Evolutionary conservation across 441 rosid genomes (phyloP).

Genomic region (Cnidoscolus chayamansa): DNA sequence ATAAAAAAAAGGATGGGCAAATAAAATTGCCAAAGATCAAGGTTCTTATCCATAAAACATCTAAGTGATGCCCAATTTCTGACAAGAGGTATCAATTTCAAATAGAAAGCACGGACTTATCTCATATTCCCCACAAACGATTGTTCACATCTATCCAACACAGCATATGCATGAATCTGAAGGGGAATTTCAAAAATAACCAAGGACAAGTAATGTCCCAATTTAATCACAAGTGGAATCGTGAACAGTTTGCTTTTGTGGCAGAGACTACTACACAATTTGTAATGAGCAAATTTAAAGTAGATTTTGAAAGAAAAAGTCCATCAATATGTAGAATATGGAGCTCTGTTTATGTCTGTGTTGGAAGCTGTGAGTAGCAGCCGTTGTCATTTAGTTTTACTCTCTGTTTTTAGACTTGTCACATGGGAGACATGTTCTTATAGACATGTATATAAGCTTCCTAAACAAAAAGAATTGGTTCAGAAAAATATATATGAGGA

Average conservation of each 20-base stretch:
- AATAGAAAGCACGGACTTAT: background rate
- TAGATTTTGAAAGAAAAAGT: background rate
- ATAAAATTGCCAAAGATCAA: background rate
- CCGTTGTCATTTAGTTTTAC: too few species aligned
- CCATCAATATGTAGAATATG: background rate
- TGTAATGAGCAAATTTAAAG: background rate
- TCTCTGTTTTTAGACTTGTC: too few species aligned
- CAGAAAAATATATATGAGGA: background rate
- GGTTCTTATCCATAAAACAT: background rate
- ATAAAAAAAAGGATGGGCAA: background rate
- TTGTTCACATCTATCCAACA: background rate
- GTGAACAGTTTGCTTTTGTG: background rate
- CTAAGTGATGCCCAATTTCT: background rate
- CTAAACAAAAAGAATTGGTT: background rate
- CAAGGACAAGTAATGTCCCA: background rate
- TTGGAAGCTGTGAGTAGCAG: too few species aligned
- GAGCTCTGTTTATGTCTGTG: too few species aligned
- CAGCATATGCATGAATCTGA: conserved; percentile 3
- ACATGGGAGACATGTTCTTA: too few species aligned
- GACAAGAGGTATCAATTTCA: background rate
- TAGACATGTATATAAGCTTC: too few species aligned
- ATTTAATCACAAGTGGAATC: background rate
- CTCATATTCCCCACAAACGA: background rate
- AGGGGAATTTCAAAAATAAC: background rate
- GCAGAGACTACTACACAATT: background rate